Evolutionary conservation across 2,329 filamentous ascomycete species (phyloP), one percentile per base, ranked within the genome.

Genomic region (Orbilia brochopaga): DNA sequence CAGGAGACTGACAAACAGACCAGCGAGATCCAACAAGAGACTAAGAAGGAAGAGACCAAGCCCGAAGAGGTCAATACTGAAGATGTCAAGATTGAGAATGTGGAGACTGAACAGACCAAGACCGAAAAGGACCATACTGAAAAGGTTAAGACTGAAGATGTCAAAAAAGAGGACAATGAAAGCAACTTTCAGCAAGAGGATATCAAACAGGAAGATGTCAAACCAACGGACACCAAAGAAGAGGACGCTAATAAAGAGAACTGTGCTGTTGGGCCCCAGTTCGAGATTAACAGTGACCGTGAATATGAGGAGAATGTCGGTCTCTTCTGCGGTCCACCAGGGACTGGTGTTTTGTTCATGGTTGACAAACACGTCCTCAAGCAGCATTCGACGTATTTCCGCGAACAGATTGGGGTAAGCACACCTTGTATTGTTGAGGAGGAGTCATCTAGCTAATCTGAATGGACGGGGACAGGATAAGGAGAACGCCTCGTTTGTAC

Each of bases 281-380:
- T 62, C 32, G 58, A 62, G n/a, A 32, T 62, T 23, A 48, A 62
- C 35, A 15, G 51, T 1, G 58, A 62, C 27, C 58, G 58, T 6
- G 32, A 62, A 19, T 62, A 62, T 23, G 48, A 62, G 17, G 11
- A 32, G 2, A 62, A 62, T 46, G 37, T 62, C n/a, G 58, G 48
- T 8, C n/a, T 62, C 10, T 62, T 53, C 21, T 62, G 48, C 11
- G 58, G 48, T 13, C 42, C 51, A 42, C 48, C 58, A 10, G 48
- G 35, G 1, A 37, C 17, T n/a, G 46, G 32, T 19, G 32, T 54
- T 32, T 19, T 62, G n/a, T 62, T 53, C 21, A 21, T 44, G 19
- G 48, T 46, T 8, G 50, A 62, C 35, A 54, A 37, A 19, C 46
- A 42, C 1, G 11, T 46, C 27, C 50, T 62, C n/a, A 54, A 44